Percentiles rank a stretch among this genome's conserved stretches.
Conservation (phyloP, 371 early-diverging fungal genomes). For the Mortierella sp. region DNA sequence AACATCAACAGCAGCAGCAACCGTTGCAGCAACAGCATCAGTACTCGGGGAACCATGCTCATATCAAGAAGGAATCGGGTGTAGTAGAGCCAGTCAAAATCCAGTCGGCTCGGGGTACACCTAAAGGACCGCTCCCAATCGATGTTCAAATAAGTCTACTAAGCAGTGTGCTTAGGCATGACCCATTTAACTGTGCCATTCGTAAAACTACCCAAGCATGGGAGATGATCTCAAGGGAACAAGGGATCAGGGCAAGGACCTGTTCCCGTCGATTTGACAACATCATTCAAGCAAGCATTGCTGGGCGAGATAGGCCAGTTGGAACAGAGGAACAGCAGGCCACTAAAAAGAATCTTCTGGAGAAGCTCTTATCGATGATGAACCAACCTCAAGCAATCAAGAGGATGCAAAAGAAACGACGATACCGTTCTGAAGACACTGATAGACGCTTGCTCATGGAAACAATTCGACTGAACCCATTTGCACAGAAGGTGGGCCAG, state of each 20-base stretch:
- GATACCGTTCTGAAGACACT: constrained; percentile 52
- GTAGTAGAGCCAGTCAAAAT: constrained; percentile 9
- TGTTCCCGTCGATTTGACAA: constrained; percentile 54
- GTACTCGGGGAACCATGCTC: background rate
- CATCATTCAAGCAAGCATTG: constrained; percentile 49
- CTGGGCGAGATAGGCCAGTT: constrained; percentile 34
- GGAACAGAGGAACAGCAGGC: constrained; percentile 44
- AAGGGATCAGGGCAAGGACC: constrained; percentile 50
- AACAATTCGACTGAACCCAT: constrained; percentile 49
- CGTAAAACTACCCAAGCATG: constrained; percentile 51
- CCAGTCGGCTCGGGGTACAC: constrained; percentile 31
- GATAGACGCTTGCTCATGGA: constrained; percentile 37
- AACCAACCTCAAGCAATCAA: constrained; percentile 51
- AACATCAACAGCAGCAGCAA: background rate
- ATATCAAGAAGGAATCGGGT: constrained; percentile 20
- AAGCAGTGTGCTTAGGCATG: constrained; percentile 39
- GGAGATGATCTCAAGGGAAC: constrained; percentile 46
- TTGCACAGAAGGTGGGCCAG: constrained; percentile 51
- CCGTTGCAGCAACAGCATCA: background rate
- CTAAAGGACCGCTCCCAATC: constrained; percentile 44
- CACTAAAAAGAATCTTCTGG: constrained; percentile 39
- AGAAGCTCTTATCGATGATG: constrained; percentile 52
- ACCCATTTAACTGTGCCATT: constrained; percentile 55
- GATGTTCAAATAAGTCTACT: constrained; percentile 41
- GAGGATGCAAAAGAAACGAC: constrained; percentile 53